phyloP scores from a whole-genome alignment of 2,329 filamentous ascomycete species.

The Colletotrichum sp. region DNA sequence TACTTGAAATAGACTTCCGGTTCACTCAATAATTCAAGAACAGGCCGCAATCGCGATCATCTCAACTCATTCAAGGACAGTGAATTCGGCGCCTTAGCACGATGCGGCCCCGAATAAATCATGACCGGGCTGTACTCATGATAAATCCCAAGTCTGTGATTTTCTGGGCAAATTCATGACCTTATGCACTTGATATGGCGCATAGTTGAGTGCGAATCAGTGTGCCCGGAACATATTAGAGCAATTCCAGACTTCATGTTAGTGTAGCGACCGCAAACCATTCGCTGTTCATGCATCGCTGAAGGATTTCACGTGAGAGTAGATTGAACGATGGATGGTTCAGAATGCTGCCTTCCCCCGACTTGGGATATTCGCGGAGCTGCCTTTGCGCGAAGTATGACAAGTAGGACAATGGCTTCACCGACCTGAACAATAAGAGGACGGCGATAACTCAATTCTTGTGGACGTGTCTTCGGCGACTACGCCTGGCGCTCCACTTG shows the following conservation, averaged over 20 bases:
- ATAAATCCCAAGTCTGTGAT: not conserved
- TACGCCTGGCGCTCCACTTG: not conserved
- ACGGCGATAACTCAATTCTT: not conserved
- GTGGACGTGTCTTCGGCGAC: not conserved
- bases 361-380: not conserved
- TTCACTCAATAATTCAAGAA: not conserved
- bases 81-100: not conserved
- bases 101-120: too few relatives aligned
- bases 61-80: not conserved
- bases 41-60: accelerated
- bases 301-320: accelerated
- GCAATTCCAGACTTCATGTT: accelerated
- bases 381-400: not conserved
- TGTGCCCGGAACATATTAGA: not conserved
- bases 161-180: not conserved
- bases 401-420: not conserved
- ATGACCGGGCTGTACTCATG: too few relatives aligned
- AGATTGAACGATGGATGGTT: not conserved
- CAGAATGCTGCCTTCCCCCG: not conserved
- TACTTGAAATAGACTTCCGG: accelerated
- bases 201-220: too few relatives aligned
- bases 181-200: too few relatives aligned
- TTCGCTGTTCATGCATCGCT: not conserved
- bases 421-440: not conserved
- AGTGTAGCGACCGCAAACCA: not conserved